A percentile compares a stretch with the other conserved stretches of the same genome.
phyloP scores from a whole-genome alignment of 495 filamentous ascomycete species.

The Corynascus novoguineensis region DNA sequence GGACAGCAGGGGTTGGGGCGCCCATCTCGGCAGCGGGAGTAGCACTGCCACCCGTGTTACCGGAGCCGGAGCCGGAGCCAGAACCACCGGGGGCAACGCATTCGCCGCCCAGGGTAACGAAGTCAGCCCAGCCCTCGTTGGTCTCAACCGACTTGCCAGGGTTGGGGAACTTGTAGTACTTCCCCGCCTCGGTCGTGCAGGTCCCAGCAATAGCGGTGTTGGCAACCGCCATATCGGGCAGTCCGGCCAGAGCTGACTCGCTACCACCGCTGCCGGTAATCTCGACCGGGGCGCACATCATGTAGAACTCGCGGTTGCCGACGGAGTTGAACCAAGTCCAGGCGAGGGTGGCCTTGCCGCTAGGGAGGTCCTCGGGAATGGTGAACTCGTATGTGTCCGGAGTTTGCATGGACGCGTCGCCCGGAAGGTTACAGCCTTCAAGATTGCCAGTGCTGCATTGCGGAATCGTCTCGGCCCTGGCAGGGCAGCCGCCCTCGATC shows the following conservation, averaged over 20 bases:
- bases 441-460: too few relatives aligned
- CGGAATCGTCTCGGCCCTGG: slow-evolving; percentile 36
- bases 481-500: slow-evolving; percentile 75
- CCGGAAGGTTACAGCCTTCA: too few relatives aligned
- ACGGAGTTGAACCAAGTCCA: slow-evolving; percentile 92
- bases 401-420: slow-evolving; percentile 22
- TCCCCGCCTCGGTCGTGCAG: slow-evolving; percentile 46
- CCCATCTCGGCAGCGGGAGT: slow-evolving; percentile 5
- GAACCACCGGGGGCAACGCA: slow-evolving; percentile 11
- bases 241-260: slow-evolving; percentile 46
- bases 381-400: slow-evolving; percentile 48
- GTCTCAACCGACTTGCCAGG: slow-evolving; percentile 51
- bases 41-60: background rate
- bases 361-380: slow-evolving; percentile 51
- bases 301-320: slow-evolving; percentile 90
- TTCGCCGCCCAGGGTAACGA: slow-evolving; percentile 16
- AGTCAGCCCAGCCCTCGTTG: slow-evolving; percentile 30
- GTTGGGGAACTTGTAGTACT: slow-evolving; percentile 49
- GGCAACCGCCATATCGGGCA: slow-evolving; percentile 76
- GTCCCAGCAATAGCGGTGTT: slow-evolving; percentile 53
- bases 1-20: slow-evolving; percentile 5
- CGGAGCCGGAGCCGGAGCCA: background rate
- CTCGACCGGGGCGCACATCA: slow-evolving; percentile 79
- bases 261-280: slow-evolving; percentile 52
- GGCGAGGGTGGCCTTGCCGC: slow-evolving; percentile 62